Base-by-base conservation (phyloP, 495 filamentous ascomycete genomes). In the Bathelium albidoporum region DNA sequence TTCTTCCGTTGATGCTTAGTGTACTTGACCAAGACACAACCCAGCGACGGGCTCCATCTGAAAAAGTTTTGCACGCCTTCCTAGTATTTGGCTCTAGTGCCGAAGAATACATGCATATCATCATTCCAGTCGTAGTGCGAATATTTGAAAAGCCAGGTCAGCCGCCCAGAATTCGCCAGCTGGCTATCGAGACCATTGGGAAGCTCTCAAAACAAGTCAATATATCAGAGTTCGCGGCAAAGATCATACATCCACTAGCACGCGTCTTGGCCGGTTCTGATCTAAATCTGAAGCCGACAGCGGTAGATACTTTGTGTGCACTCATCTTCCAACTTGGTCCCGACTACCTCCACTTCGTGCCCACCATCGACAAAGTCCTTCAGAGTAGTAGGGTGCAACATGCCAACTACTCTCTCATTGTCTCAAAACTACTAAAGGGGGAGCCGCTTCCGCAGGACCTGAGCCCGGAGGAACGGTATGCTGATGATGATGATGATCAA, bases 81-180 rank as follows among this genome's bases (percentile, higher is more conserved):
- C 78, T 97, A 43, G 87, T 99, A 0, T 97, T 99, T 73, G 94
- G 95, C n/a, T 86, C 91, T 16, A 96, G 91, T 70, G 88, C 87
- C 18, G 94, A 97, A 72, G 93, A 97, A 72, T 97, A 97, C 74
- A 97, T 99, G 94, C 94, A 97, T 74, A 81, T 99, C 32, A 97
- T 99, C 67, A 91, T 99, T 39, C 94, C 94, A 9, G 87, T 92
- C n/a, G 88, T 99, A 64, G 90, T 99, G 20, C 83, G 86, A 18
- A 84, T 95, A 61, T 96, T 97, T 70, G 90, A 97, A 69, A 92
- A 88, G 64, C 82, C 85, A 22, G 84, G 87, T 41, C 87, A 94
- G 65, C 63, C 62, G 14, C 90, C 90, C 5, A 76, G 81, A 11
- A 81, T 95, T 44, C 87, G 91, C 32, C 93, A 91, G 72, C 84